Evolutionary conservation across 1,284 basidiomycete genomes (phyloP).

Genomic region (Cerioporus squamosus): DNA sequence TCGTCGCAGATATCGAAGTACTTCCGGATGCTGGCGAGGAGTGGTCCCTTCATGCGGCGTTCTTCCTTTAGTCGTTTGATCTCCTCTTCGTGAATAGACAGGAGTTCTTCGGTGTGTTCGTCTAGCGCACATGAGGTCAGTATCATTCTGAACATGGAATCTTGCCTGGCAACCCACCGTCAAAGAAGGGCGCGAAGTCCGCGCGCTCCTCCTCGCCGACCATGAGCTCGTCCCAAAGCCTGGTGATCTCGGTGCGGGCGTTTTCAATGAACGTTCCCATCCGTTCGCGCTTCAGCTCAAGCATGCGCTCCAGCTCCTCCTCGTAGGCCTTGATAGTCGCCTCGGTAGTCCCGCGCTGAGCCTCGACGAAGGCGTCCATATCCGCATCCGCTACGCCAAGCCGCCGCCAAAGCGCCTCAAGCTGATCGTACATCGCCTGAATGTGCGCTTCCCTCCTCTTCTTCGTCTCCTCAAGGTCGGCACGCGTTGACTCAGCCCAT

Average conservation of each 20-base stretch:
- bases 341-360: conserved; percentile 78
- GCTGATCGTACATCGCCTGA: conserved; percentile 85
- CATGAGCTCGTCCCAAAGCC: conserved; percentile 88
- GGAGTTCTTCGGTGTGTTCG: conserved; percentile 87
- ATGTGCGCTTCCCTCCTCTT: conserved; percentile 74
- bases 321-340: conserved; percentile 82
- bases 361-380: conserved; percentile 84
- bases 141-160: background rate
- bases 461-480: conserved; percentile 72
- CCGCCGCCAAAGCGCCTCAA: conserved; percentile 81
- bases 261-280: conserved; percentile 87
- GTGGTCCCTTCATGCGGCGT: conserved; percentile 72
- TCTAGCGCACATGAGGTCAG: conserved; percentile 49
- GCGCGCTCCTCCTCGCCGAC: conserved; percentile 81
- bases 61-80: conserved; percentile 83
- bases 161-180: conserved; percentile 56
- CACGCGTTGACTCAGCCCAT: conserved; percentile 64
- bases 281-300: conserved; percentile 85
- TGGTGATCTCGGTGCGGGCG: conserved; percentile 82
- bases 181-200: conserved; percentile 80
- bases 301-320: conserved; percentile 88
- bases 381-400: conserved; percentile 73
- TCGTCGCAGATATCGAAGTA: conserved; percentile 94
- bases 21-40: conserved; percentile 81
- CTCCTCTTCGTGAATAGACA: conserved; percentile 89